These are phyloP conservation scores for Debaryomyces robertsiae DNA, from an alignment of 1,139 yeast genomes.

Conservation along the genomic window DNA sequence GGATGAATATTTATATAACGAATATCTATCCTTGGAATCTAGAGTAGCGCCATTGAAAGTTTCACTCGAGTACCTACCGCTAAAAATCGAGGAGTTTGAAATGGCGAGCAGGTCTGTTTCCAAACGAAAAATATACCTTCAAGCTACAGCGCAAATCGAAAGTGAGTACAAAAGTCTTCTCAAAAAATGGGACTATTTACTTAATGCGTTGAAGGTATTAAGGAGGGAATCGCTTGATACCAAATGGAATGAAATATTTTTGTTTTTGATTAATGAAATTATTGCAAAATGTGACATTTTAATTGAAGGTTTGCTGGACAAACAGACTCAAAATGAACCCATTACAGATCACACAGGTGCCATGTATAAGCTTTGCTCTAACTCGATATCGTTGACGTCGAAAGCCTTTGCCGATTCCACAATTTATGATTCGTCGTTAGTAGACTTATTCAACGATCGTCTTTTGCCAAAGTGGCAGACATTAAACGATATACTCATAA, in stretches of 20 bases:
- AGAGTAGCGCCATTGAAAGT: conserved; percentile 55
- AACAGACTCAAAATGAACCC: neutral
- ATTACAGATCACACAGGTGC: conserved; percentile 24
- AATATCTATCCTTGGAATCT: conserved; percentile 32
- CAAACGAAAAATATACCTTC: conserved; percentile 28
- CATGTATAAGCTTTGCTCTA: conserved; percentile 36
- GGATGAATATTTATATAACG: conserved; percentile 33
- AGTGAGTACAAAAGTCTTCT: conserved; percentile 42
- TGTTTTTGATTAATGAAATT: conserved; percentile 44
- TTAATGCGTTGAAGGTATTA: conserved; percentile 38
- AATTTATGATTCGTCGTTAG: conserved; percentile 23
- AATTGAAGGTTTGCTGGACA: conserved; percentile 26
- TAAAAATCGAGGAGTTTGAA: conserved; percentile 50
- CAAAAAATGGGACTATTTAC: conserved; percentile 43
- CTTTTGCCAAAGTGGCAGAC: conserved; percentile 37
- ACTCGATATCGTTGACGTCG: conserved; percentile 33
- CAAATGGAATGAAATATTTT: conserved; percentile 59
- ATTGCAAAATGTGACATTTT: conserved; percentile 28
- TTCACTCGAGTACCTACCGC: conserved; percentile 61
- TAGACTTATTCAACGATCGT: conserved; percentile 25
- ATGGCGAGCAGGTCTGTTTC: conserved; percentile 23
- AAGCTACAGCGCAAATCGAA: conserved; percentile 36
- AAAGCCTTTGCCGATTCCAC: conserved; percentile 35
- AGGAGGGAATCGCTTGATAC: conserved; percentile 51
- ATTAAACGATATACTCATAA: conserved; percentile 27